Evolutionary conservation across 352 stramenopile genomes (phyloP), one percentile per base, ranked within the genome.

Genomic region (Phytophthora tubulina): DNA sequence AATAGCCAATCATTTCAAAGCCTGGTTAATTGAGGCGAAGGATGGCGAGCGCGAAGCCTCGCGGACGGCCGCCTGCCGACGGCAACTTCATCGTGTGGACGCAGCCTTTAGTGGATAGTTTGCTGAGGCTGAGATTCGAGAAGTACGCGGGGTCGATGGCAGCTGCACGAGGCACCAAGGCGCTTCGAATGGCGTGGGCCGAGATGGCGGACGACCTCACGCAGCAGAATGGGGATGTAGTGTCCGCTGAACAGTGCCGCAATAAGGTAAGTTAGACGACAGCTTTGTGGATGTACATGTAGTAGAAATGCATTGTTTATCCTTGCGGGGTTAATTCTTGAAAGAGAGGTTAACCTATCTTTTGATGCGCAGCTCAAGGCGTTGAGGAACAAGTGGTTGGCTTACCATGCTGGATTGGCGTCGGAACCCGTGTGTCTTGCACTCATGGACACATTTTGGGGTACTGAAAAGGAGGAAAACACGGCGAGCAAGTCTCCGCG

Each of bases 21-120:
- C 0, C 21, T 27, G 21, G 21, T 27, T 27, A 27, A 27, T 27
- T 27, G 21, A 27, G 21, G 21, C 21, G 21, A 27, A 27, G 21
- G 7, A 68, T 68, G 38, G 39, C 35, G 46, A 67, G 14, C 56
- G 33, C 45, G 15, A 68, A 66, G 54, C 55, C 69, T 32, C 66
- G 69, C 31, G 69, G 63, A 10, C 62, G 69, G 9, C 68, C 68
- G 35, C 68, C 62, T 10, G 55, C 55, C 15, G 52, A 70, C 35
- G 63, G 69, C 15, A 72, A 68, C 63, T 68, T 49, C 51, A 72
- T 76, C 42, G 21, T 46, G 41, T 76, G 69, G 69, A 65, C 69
- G 35, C 50, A 72, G 8, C 9, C 45, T 2, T 32, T 76, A 51
- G 63, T 71, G 8, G 56, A 49, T 35, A 52, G 6, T 27, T 27